Conservation (phyloP, 805 yeast genomes). For the Starmera amethionina region DNA sequence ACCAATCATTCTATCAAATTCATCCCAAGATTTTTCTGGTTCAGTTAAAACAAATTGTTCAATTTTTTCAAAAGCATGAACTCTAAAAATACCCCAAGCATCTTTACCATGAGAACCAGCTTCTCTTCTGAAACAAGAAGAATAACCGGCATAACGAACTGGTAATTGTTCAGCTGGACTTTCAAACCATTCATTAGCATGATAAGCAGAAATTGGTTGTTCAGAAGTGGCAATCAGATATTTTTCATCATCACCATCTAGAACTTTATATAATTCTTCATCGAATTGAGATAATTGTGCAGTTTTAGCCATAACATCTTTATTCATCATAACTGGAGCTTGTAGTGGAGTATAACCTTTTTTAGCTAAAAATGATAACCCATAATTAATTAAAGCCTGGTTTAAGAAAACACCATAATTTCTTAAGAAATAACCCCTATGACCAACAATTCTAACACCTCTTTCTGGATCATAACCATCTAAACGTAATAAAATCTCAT, state of each 20-base stretch:
- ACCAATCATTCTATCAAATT: constrained; percentile 92
- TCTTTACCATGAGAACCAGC: constrained; percentile 99
- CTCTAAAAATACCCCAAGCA: constrained; percentile 99
- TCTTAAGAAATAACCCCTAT: constrained; percentile 95
- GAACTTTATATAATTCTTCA: constrained; percentile 94
- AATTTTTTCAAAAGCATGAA: constrained; percentile 95
- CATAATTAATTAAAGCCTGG: constrained; percentile 96
- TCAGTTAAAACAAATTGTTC: constrained; percentile 95
- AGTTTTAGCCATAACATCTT: constrained; percentile 98
- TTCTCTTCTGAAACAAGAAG: constrained; percentile 98
- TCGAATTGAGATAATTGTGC: constrained; percentile 97
- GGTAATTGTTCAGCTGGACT: constrained; percentile 95
- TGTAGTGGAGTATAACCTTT: constrained; percentile 84
- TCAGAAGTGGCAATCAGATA: constrained; percentile 97
- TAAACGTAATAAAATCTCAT: constrained; percentile 84
- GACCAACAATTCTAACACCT: constrained; percentile 96
- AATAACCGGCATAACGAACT: constrained; percentile 93
- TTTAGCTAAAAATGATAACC: constrained; percentile 71
- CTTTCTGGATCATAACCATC: constrained; percentile 99
- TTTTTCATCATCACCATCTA: constrained; percentile 96
- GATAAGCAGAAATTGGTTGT: constrained; percentile 98
- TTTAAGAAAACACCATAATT: constrained; percentile 93
- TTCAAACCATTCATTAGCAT: constrained; percentile 97
- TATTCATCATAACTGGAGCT: constrained; percentile 99
- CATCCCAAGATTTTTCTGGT: constrained; percentile 97